phyloP scores from a whole-genome alignment of 108 stramenopile species.

The Conticribra weissflogii region DNA sequence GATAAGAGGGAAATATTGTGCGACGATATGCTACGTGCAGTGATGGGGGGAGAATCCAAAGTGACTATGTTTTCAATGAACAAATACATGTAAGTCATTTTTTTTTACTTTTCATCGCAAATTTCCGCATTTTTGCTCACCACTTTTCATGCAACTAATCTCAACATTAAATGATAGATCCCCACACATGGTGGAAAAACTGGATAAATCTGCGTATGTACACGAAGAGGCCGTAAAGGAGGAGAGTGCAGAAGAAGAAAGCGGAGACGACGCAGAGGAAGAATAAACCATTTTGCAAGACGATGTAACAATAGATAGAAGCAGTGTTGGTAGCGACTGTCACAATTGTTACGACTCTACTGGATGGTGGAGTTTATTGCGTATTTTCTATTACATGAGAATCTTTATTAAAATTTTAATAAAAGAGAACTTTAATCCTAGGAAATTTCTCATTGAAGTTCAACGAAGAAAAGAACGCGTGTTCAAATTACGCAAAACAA shows the following conservation, averaged over 20 bases:
- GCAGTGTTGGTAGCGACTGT: no score
- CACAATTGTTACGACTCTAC: no score
- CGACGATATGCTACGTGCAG: conserved; percentile 66
- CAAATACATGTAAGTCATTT: conserved; percentile 51
- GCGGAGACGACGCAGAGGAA: conserved; percentile 35
- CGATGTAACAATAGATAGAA: no score
- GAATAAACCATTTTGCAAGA: neutral
- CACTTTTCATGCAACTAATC: neutral
- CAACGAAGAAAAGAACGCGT: no score
- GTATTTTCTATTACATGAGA: no score
- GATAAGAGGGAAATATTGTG: conserved; percentile 90
- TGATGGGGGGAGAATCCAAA: conserved; percentile 75
- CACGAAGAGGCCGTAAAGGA: conserved; percentile 42
- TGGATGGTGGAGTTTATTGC: no score
- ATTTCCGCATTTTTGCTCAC: neutral
- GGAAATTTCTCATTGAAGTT: no score
- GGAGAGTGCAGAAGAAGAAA: conserved; percentile 35
- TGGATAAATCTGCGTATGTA: conserved; percentile 55
- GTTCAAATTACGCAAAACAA: conserved; percentile 20
- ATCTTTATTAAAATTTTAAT: no score
- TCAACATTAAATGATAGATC: conserved; percentile 63
- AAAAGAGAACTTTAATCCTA: no score
- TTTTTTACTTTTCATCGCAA: neutral
- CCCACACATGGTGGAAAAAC: conserved; percentile 80
- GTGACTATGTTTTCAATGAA: conserved; percentile 94